These are phyloP conservation scores for Nakazawaea siamensis DNA, from an alignment of 805 yeast species.

Conservation along the genomic window DNA sequence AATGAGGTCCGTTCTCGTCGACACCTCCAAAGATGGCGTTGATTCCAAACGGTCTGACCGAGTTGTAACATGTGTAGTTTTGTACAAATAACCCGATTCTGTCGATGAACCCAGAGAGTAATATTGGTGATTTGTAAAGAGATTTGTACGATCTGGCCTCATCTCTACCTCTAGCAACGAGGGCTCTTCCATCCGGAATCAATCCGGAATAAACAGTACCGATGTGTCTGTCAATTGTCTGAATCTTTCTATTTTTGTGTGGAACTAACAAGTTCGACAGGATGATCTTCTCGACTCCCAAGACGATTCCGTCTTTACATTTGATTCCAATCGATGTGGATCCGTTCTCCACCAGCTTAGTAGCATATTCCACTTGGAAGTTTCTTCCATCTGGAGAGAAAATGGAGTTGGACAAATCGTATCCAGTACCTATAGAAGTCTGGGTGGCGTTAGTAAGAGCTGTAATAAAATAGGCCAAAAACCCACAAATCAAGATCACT, in stretches of 20 bases:
- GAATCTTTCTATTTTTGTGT: slow-evolving; percentile 82
- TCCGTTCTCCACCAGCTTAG: slow-evolving; percentile 96
- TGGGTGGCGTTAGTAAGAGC: slow-evolving; percentile 8
- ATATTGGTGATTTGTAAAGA: slow-evolving; percentile 66
- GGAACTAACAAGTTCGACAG: slow-evolving; percentile 84
- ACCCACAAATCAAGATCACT: too few relatives aligned
- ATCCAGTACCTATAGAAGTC: slow-evolving; percentile 98
- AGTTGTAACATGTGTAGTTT: slow-evolving; percentile 90
- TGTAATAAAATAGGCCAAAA: not conserved
- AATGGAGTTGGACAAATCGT: slow-evolving; percentile 95
- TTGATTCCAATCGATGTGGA: slow-evolving; percentile 93
- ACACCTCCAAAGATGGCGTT: slow-evolving; percentile 90
- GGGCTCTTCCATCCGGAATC: slow-evolving; percentile 93
- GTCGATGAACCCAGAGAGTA: slow-evolving; percentile 76
- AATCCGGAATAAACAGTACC: slow-evolving; percentile 95
- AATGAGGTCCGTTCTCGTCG: slow-evolving; percentile 83
- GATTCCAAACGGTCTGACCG: slow-evolving; percentile 97
- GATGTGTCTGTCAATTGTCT: slow-evolving; percentile 85
- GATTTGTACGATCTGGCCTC: slow-evolving; percentile 78
- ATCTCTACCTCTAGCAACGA: slow-evolving; percentile 86
- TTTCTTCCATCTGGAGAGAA: slow-evolving; percentile 91
- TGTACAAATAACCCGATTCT: slow-evolving; percentile 88
- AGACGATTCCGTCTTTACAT: slow-evolving; percentile 88
- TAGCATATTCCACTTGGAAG: slow-evolving; percentile 97
- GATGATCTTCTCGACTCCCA: slow-evolving; percentile 93